A percentile compares a stretch with the other conserved stretches of the same genome.
phyloP scores from a whole-genome alignment of 306 rosid genomes.

The Lathyrus sativus region DNA sequence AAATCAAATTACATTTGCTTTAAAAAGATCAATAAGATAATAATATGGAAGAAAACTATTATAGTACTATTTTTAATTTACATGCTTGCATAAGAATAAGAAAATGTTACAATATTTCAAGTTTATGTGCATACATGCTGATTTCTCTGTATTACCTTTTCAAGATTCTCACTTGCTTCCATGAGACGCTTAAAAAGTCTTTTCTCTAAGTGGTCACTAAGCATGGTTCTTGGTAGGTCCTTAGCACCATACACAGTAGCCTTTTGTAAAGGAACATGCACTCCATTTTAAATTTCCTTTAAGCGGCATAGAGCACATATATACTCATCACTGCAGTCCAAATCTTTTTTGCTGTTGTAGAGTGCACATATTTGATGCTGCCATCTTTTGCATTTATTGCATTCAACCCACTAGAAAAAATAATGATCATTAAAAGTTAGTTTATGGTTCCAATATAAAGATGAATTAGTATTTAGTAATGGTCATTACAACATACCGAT shows the following conservation, averaged over 20 bases:
- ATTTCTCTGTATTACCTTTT: constrained; percentile 47
- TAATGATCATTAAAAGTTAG: constrained; percentile 11
- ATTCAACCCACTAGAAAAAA: constrained; percentile 64
- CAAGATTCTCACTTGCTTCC: constrained; percentile 38
- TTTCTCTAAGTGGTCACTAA: constrained; percentile 64
- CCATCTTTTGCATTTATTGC: constrained; percentile 64
- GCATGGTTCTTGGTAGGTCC: constrained; percentile 59
- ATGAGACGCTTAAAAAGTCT: constrained; percentile 49
- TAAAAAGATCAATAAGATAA: not conserved
- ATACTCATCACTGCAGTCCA: constrained; percentile 43
- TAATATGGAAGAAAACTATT: not conserved
- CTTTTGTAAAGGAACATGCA: constrained; percentile 38
- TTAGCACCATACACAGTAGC: constrained; percentile 46
- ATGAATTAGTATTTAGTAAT: constrained; percentile 17
- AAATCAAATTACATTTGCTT: not conserved
- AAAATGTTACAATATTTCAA: not conserved
- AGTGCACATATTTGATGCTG: constrained; percentile 72
- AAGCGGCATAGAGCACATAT: constrained; percentile 57
- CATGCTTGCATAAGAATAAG: constrained; percentile 14
- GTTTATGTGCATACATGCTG: not conserved
- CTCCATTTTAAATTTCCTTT: constrained; percentile 46
- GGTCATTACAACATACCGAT: constrained; percentile 42
- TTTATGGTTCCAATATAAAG: not conserved
- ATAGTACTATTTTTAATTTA: not conserved
- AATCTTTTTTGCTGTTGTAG: constrained; percentile 45